A percentile compares a stretch with the other conserved stretches of the same genome.
Evolutionary conservation across 163 green algal genomes (phyloP).

Genomic region (Chlorella variabilis): DNA sequence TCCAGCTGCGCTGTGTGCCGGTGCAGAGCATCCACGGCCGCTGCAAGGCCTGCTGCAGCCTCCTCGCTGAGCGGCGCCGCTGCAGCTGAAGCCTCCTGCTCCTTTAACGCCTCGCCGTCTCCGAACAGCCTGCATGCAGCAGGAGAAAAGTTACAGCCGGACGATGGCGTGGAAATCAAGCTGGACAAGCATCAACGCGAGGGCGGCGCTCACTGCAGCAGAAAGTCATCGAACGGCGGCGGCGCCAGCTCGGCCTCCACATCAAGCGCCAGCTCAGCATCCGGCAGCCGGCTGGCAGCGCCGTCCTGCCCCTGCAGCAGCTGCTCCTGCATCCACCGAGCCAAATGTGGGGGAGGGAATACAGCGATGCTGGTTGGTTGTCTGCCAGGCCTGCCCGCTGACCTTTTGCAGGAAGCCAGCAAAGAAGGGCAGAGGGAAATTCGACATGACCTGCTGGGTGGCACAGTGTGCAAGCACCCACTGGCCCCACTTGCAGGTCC

Average conservation of each 20-base stretch:
- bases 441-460: too few relatives aligned
- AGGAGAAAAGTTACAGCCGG: not conserved
- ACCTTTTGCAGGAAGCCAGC: not conserved
- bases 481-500: not conserved
- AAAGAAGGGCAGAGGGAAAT: not conserved
- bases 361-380: too few relatives aligned
- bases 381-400: too few relatives aligned
- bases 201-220: constrained; percentile 3
- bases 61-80: not conserved
- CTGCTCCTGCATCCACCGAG: not conserved
- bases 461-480: not conserved
- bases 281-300: constrained; percentile 1
- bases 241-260: constrained; percentile 26
- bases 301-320: not conserved
- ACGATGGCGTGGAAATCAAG: not conserved
- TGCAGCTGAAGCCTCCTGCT: not conserved
- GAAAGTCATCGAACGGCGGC: constrained; percentile 7
- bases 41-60: not conserved
- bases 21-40: not conserved
- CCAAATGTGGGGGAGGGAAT: too few relatives aligned
- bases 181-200: not conserved
- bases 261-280: constrained; percentile 12
- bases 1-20: constrained; percentile 16
- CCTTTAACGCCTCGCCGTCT: not conserved
- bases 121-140: constrained; percentile 1